Evolutionary conservation across 2,329 filamentous ascomycete genomes (phyloP), one percentile per base, ranked within the genome.

Genomic region (Sporothrix luriei): DNA sequence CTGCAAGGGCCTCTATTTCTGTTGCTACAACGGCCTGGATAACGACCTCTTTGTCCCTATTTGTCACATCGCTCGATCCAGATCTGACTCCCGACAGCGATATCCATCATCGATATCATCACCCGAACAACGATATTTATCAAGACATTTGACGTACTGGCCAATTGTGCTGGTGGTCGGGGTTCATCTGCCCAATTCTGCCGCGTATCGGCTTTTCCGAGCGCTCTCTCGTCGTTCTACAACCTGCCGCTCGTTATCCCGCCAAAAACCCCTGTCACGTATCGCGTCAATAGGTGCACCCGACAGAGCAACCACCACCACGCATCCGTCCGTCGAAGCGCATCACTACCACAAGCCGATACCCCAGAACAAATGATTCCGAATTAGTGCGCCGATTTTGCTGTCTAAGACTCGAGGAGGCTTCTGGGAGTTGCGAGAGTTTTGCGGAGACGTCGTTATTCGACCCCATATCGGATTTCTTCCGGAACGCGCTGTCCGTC

Each of bases 31-130:
- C 46, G 6, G 13, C n/a, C 46, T 29, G 46, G 21, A 54, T 51
- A 52, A 49, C 43, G 29, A 21, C 38, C 52, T 38, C 40, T 21
- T 26, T 43, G 16, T 48, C 11, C 54, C 66, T 29, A 29, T 43
- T 48, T 61, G 38, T 61, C 40, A 29, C 59, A 51, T 51, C 61
- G 43, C 51, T 65, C 61, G 43, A 65, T 19, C 61, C 52, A 24
- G 40, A 40, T 21, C 21, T 16, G 40, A 16, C 11, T 9, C 21
- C 19, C 65, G n/a, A 13, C 24, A 38, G 43, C 54, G 52, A 49
- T 21, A 68, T 49, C 54, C 10, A 40, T 68, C 66, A 68, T 68
- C 66, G 26, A 59, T 68, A 59, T 29, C 43, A 49, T 68, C 54
- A 49, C 46, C 66, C 19, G 52, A 29, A 68, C 66, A 24, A n/a